These are phyloP conservation scores for Lentinula detonsa DNA, from an alignment of 768 basidiomycete species.

Conservation along the genomic window DNA sequence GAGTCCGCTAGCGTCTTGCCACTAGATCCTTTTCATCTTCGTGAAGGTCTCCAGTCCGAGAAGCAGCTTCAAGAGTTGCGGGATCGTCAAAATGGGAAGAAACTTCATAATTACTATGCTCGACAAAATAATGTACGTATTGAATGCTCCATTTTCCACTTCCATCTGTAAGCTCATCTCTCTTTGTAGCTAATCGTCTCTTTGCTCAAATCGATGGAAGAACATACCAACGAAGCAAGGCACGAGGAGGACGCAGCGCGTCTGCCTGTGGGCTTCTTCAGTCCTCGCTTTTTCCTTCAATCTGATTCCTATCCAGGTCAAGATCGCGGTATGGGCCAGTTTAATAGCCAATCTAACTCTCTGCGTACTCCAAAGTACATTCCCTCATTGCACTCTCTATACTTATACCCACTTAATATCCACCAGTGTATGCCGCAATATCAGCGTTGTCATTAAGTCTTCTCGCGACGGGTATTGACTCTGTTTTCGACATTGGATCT, in stretches of 20 bases:
- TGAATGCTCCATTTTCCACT: neutral
- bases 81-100: neutral
- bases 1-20: slow-evolving; percentile 24
- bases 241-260: slow-evolving; percentile 41
- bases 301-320: slow-evolving; percentile 45
- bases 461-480: slow-evolving; percentile 86
- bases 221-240: slow-evolving; percentile 54
- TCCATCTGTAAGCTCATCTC: neutral
- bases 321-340: slow-evolving; percentile 83
- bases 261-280: slow-evolving; percentile 27
- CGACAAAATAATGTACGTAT: slow-evolving; percentile 42
- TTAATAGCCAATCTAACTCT: slow-evolving; percentile 69
- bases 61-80: neutral
- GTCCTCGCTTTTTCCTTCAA: neutral
- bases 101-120: slow-evolving; percentile 27
- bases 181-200: slow-evolving; percentile 45
- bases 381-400: slow-evolving; percentile 3
- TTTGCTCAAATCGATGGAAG: slow-evolving; percentile 60
- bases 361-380: slow-evolving; percentile 64
- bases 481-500: slow-evolving; percentile 79
- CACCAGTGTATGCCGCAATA: slow-evolving; percentile 84
- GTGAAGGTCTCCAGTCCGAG: slow-evolving; percentile 41
- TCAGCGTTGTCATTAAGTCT: slow-evolving; percentile 81
- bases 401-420: slow-evolving; percentile 1
- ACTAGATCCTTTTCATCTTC: slow-evolving; percentile 65